These are phyloP conservation scores for Yarrowia sp. DNA, from an alignment of 805 yeast genomes.

Conservation along the genomic window DNA sequence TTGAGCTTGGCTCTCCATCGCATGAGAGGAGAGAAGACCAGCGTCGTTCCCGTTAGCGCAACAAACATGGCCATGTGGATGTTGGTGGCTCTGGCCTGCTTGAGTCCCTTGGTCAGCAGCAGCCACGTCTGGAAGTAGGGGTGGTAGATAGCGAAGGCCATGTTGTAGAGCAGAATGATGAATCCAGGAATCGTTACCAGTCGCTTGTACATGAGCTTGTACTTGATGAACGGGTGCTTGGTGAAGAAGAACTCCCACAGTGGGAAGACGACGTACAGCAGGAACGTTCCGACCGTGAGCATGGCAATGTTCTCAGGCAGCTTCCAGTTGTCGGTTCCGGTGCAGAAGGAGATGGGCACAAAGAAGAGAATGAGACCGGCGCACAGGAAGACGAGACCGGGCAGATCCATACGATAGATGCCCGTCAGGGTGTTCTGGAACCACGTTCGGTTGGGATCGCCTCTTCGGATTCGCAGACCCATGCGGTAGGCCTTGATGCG, in stretches of 20 bases:
- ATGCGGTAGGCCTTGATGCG: conserved; percentile 30
- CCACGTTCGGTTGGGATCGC: conserved; percentile 1
- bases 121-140: conserved; percentile 19
- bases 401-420: conserved; percentile 1
- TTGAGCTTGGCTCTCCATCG: conserved; percentile 21
- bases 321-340: conserved; percentile 21
- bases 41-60: background rate
- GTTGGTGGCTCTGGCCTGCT: conserved; percentile 10
- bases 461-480: conserved; percentile 28
- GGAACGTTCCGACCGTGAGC: background rate
- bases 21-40: conserved; percentile 8
- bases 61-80: conserved; percentile 22
- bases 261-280: background rate
- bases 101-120: background rate
- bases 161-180: conserved; percentile 13
- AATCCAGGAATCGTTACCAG: background rate
- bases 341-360: conserved; percentile 15
- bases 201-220: background rate
- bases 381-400: background rate
- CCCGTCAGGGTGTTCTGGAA: background rate
- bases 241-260: conserved; percentile 4
- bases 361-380: conserved; percentile 7
- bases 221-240: conserved; percentile 9
- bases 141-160: conserved; percentile 18
- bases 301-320: conserved; percentile 19